These are phyloP conservation scores for Abrus precatorius DNA, from an alignment of 306 rosid genomes.

Conservation along the genomic window DNA sequence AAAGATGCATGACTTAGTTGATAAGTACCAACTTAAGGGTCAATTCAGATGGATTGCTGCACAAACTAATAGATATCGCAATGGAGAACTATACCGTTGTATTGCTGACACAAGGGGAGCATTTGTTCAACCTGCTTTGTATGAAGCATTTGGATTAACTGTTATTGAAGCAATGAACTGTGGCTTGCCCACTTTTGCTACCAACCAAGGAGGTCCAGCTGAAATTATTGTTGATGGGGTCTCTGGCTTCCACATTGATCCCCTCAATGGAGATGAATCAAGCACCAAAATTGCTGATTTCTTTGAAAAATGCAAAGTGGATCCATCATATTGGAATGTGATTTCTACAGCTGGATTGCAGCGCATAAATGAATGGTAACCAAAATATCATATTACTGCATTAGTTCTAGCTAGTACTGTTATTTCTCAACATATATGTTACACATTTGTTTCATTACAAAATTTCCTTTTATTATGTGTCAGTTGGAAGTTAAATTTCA, in stretches of 20 bases:
- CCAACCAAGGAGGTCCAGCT: constrained; percentile 98
- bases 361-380: constrained; percentile 89
- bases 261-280: constrained; percentile 76
- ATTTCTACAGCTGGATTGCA: constrained; percentile 68
- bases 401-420: constrained; percentile 1
- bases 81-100: constrained; percentile 87
- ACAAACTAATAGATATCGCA: constrained; percentile 75
- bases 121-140: constrained; percentile 92
- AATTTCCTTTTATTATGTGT: background rate
- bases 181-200: constrained; percentile 95
- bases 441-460: background rate
- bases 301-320: constrained; percentile 79
- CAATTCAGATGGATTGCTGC: constrained; percentile 98
- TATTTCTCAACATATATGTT: constrained; percentile 5
- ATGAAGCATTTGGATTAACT: constrained; percentile 96
- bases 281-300: constrained; percentile 79
- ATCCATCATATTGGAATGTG: constrained; percentile 65
- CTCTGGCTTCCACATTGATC: constrained; percentile 92
- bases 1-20: constrained; percentile 79
- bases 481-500: background rate
- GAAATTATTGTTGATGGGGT: constrained; percentile 87
- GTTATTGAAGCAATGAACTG: constrained; percentile 99
- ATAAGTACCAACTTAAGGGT: constrained; percentile 76
- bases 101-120: constrained; percentile 91
- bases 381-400: background rate